These are phyloP conservation scores for Juglanconis oblonga DNA, from an alignment of 2,329 filamentous ascomycete genomes.

Conservation along the genomic window DNA sequence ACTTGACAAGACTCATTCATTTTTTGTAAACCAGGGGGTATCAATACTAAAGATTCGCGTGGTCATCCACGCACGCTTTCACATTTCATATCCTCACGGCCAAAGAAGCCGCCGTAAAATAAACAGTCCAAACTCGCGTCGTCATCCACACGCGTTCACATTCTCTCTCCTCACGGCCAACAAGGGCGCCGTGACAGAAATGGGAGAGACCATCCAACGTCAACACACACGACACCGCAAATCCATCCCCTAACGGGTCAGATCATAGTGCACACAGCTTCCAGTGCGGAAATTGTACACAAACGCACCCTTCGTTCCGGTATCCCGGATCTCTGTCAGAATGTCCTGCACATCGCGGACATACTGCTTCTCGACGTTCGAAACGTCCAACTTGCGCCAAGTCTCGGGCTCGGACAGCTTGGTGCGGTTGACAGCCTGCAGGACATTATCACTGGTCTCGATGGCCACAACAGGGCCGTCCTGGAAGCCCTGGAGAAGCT, in stretches of 20 bases:
- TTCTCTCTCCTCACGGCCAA: too few species aligned
- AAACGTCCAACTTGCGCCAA: slow-evolving; percentile 78
- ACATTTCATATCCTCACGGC: neutral
- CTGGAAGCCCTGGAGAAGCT: slow-evolving; percentile 67
- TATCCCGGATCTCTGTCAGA: slow-evolving; percentile 59
- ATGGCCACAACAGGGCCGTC: slow-evolving; percentile 82
- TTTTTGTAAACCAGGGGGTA: neutral
- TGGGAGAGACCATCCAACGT: too few species aligned
- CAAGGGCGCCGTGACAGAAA: too few species aligned
- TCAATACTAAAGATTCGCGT: neutral
- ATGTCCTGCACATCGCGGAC: slow-evolving; percentile 78
- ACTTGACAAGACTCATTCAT: neutral
- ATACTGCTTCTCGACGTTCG: slow-evolving; percentile 76
- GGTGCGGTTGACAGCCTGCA: slow-evolving; percentile 73
- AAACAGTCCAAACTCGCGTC: too few species aligned
- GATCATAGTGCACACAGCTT: slow-evolving; percentile 80
- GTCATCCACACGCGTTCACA: too few species aligned
- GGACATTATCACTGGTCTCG: slow-evolving; percentile 79
- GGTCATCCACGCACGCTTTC: neutral
- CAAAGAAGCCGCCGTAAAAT: too few species aligned
- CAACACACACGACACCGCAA: too few species aligned
- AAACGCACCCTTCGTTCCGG: slow-evolving; percentile 69
- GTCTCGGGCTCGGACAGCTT: slow-evolving; percentile 75
- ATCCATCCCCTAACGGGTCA: slow-evolving; percentile 34
- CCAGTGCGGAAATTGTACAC: slow-evolving; percentile 90